Conservation (phyloP, 176 grass and related monocot genomes). For the Avena sativa region DNA sequence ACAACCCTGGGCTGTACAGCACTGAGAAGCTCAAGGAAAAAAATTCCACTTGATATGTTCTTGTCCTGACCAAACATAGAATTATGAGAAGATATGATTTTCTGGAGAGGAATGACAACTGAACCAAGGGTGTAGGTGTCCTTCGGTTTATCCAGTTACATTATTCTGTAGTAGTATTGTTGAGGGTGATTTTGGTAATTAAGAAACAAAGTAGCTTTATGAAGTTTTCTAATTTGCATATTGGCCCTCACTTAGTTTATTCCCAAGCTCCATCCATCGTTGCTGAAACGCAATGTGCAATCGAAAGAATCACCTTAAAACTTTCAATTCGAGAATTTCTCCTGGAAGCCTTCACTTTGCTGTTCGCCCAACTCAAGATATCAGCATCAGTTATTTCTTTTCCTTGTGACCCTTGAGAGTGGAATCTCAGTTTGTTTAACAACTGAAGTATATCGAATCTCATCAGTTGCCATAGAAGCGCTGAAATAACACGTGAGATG, state of each 20-base stretch:
- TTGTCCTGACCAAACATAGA: conserved; percentile 68
- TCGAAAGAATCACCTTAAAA: conserved; percentile 63
- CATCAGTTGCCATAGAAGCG: conserved; percentile 98
- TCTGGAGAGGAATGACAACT: neutral
- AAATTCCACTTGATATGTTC: conserved; percentile 80
- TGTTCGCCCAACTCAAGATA: conserved; percentile 91
- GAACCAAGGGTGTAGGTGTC: neutral
- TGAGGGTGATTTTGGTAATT: neutral
- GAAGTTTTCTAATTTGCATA: neutral
- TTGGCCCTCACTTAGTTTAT: neutral
- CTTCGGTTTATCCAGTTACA: neutral
- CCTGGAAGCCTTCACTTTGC: conserved; percentile 70
- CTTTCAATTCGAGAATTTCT: conserved; percentile 82
- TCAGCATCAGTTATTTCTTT: conserved; percentile 92
- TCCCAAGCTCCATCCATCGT: neutral
- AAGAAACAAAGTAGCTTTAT: neutral
- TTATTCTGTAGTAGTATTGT: neutral
- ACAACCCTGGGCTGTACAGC: conserved; percentile 82
- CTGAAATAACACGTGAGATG: conserved; percentile 54
- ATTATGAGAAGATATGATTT: conserved; percentile 27
- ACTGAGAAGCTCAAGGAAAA: conserved; percentile 95
- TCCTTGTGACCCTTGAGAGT: conserved; percentile 83
- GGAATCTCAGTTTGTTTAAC: conserved; percentile 81
- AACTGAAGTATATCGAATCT: conserved; percentile 95
- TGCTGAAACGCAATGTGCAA: neutral